A percentile compares a stretch with the other conserved stretches of the same genome.
Conservation (phyloP, 805 yeast genomes). For the Yarrowia sp. region DNA sequence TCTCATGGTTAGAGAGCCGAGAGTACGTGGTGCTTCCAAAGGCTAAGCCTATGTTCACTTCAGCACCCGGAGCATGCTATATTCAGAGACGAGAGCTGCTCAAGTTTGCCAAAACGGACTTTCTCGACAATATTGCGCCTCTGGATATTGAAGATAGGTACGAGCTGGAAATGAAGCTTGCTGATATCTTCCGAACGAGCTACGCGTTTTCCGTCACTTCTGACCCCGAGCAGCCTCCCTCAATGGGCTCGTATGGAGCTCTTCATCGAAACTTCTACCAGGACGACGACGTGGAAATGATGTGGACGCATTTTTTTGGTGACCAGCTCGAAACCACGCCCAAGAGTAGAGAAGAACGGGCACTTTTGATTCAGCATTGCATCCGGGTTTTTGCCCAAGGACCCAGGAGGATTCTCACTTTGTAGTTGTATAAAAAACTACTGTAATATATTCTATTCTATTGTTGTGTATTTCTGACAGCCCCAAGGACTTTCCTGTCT, state of each 20-base stretch:
- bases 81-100: neutral
- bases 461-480: too few species aligned
- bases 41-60: constrained; percentile 10
- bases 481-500: too few species aligned
- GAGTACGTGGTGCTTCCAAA: constrained; percentile 10
- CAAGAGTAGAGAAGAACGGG: neutral
- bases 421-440: too few species aligned
- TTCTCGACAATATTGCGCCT: neutral
- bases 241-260: neutral
- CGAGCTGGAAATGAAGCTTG: constrained; percentile 7
- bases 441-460: too few species aligned
- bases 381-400: constrained; percentile 19
- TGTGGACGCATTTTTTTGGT: neutral
- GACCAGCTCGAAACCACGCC: neutral
- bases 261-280: constrained; percentile 1
- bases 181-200: neutral
- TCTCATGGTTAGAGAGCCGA: neutral
- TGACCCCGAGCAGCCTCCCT: neutral
- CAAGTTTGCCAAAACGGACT: neutral
- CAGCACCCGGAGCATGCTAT: constrained; percentile 9
- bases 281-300: constrained; percentile 12
- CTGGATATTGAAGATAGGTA: neutral
- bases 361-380: neutral
- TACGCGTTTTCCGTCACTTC: neutral
- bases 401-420: neutral